Base-by-base conservation (phyloP, 106 monocot species). In the Posidonia australis region DNA sequence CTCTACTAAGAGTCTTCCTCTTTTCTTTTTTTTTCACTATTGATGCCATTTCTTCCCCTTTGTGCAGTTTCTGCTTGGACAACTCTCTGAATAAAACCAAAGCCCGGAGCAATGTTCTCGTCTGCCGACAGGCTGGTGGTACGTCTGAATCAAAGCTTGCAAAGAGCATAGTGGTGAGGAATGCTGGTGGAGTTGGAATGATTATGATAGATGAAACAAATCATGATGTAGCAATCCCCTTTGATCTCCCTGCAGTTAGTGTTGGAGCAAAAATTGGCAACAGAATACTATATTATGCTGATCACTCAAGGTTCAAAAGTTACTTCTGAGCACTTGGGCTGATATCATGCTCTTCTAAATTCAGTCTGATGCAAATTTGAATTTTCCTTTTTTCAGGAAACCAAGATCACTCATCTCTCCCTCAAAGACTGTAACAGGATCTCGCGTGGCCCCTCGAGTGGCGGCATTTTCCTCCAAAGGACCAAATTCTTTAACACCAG, bases 381-480 rank as follows among this genome's bases (percentile, higher is more conserved):
- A 18, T 1, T 66, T 60, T 47, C 10, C 13, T 49, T 16, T 41
- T 11, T 64, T 10, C 58, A 94, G 94, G 77, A 77, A 65, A 44
- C 77, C 86, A 61, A 84, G 46, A 44, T 65, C 84, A 19, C 52
- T 73, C 32, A 94, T 94, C 57, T 74, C 77, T 13, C 80, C 86
- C 14, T 54, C 89, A 52, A 79, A 67, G 59, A 81, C 86, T 0
- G 62, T 84, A 9, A 57, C 77, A 54, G 82, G 86, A 76, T 77
- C 78, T 16, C 70, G 63, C 44, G 51, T 49, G 18, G 84, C 94
- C 10, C 94, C 94, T 36, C 72, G 79, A 5, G 73, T 90, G 16
- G 68, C 86, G 24, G 72, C 84, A 52, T 94, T 94, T 76, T 94
- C 94, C 49, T 94, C 90, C 1, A 86, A 74, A 82, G 94, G 94